Base-by-base conservation (phyloP, 2,329 filamentous ascomycete genomes). In the Tolypocladium amazonense region DNA sequence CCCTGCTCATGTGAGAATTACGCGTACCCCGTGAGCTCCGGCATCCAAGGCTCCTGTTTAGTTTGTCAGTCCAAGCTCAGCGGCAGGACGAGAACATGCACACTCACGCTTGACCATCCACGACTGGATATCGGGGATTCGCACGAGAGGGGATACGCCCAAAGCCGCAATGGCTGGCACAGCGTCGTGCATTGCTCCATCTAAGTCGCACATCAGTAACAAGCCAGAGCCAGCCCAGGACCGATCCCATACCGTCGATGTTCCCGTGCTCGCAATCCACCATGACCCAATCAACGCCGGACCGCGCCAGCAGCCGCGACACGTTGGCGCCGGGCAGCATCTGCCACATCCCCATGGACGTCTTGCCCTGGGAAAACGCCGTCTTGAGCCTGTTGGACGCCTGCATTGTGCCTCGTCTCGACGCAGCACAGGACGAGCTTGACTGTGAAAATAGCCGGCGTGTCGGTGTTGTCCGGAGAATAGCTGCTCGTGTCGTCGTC, bases 221-320 rank as follows among this genome's bases (percentile, higher is more conserved):
- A 14, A 12, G 30, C 43, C 43, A 47, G n/a, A 15, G n/a, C n/a
- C 14, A 14, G 23, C 25, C 43, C 23, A 7, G 9, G 37, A n/a
- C 20, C 9, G 11, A 35, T 37, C 3, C 4, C 65, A 39, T 65
- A 77, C 75, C 80, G 43, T 78, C 77, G 60, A 82, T 72, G 62
- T 78, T 79, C 11, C 80, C 80, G 65, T 82, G 80, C 65, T 81
- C 81, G 59, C 79, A 80, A 62, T 81, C 81, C 57, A 82, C 81
- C 70, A 88, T 76, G 12, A 90, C 81, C 79, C 86, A 88, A 68
- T 89, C 86, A 1, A 86, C 78, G 1, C 85, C 86, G 1, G 80
- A 73, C 59, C 83, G 76, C 1, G 87, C 85, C 56, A 90, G 74
- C 23, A 79, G 71, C 58, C 84, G 77, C 6, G 84, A 83, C 15